Evolutionary conservation across 2,329 filamentous ascomycete genomes (phyloP).

Genomic region (Grosmannia serpens): DNA sequence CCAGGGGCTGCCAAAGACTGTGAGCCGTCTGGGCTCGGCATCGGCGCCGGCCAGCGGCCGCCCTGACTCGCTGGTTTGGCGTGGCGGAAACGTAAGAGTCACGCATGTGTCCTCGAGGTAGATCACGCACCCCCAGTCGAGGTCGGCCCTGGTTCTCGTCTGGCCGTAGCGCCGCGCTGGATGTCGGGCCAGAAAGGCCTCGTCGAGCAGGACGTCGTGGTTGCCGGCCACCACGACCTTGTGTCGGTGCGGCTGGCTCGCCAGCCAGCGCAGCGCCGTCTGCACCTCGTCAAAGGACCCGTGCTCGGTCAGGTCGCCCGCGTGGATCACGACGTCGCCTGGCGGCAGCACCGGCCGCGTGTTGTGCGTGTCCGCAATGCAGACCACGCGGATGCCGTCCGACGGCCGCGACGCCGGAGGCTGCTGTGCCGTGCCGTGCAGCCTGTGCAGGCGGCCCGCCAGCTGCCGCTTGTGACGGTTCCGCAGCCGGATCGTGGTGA

Average conservation of each 20-base stretch:
- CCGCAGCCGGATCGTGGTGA: too few species aligned
- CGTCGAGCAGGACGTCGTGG: slow-evolving; percentile 12
- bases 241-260: slow-evolving; percentile 20
- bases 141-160: slow-evolving; percentile 6
- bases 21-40: slow-evolving; percentile 5
- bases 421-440: too few species aligned
- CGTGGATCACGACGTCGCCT: slow-evolving; percentile 30
- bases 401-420: too few species aligned
- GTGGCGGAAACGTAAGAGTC: slow-evolving; percentile 6
- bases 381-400: too few species aligned
- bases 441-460: too few species aligned
- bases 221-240: slow-evolving; percentile 24
- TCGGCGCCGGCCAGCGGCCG: too few species aligned
- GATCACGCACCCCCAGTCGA: slow-evolving; percentile 14
- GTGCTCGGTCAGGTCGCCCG: slow-evolving; percentile 27
- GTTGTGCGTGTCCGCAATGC: slow-evolving; percentile 31
- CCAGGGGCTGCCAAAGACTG: slow-evolving; percentile 15
- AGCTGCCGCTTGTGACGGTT: too few species aligned
- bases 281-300: slow-evolving; percentile 27
- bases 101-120: slow-evolving; percentile 13
- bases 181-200: slow-evolving; percentile 2
- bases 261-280: slow-evolving; percentile 23
- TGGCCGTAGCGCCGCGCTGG: slow-evolving; percentile 12
- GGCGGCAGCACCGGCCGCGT: slow-evolving; percentile 20
- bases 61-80: too few species aligned